Evolutionary conservation across 768 basidiomycete species (phyloP).

Genomic region (Hemileccinum rubropunctum): DNA sequence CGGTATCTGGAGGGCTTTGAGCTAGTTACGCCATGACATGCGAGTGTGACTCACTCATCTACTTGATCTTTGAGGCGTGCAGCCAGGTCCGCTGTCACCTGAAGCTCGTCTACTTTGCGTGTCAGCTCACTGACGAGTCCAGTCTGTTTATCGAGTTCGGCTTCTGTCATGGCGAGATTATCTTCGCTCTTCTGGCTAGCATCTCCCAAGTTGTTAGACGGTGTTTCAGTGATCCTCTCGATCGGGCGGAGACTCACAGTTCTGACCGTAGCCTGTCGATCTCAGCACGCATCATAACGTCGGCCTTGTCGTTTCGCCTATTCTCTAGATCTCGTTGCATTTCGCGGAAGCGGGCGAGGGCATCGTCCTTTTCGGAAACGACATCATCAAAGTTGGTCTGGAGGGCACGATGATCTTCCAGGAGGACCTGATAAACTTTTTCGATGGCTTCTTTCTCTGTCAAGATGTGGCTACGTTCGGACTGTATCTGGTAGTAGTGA

Average conservation of each 20-base stretch:
- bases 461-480: constrained; percentile 70
- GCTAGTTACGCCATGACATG: not conserved
- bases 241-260: constrained; percentile 57
- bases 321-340: constrained; percentile 57
- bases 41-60: constrained; percentile 64
- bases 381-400: constrained; percentile 78
- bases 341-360: constrained; percentile 58
- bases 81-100: constrained; percentile 72
- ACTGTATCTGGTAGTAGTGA: constrained; percentile 85
- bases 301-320: constrained; percentile 65
- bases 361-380: constrained; percentile 77
- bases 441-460: constrained; percentile 86
- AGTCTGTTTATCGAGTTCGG: constrained; percentile 80
- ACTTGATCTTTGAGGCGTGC: constrained; percentile 85
- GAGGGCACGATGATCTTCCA: constrained; percentile 72
- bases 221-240: not conserved
- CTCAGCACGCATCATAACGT: constrained; percentile 75
- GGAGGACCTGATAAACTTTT: constrained; percentile 70
- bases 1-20: constrained; percentile 56
- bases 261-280: constrained; percentile 79
- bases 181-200: constrained; percentile 92
- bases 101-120: constrained; percentile 78
- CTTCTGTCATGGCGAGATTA: constrained; percentile 77
- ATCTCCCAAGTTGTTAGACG: constrained; percentile 32
- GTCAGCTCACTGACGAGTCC: constrained; percentile 67